Evolutionary conservation across 176 grass and related monocot species (phyloP).

Genomic region (Hsuehochloa calcarea): DNA sequence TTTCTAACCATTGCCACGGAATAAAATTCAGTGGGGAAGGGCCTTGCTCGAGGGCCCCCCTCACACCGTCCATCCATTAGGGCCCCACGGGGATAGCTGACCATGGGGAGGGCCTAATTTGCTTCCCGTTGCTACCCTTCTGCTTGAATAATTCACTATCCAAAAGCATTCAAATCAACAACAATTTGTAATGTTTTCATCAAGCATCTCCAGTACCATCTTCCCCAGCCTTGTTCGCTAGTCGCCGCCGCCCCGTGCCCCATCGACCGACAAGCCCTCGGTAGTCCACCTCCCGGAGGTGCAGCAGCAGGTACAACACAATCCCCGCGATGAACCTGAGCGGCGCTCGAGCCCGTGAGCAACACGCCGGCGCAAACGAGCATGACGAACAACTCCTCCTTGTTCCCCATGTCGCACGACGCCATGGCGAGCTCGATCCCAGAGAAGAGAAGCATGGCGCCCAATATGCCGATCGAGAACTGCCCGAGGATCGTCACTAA

Average conservation of each 20-base stretch:
- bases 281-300: constrained; percentile 58
- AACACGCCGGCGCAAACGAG: constrained; percentile 73
- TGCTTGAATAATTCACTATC: background rate
- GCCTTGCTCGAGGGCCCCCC: too few relatives aligned
- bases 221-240: background rate
- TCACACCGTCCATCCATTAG: too few relatives aligned
- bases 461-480: constrained; percentile 83
- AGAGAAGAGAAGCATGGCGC: constrained; percentile 82
- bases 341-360: constrained; percentile 70
- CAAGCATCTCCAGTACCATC: constrained; percentile 12
- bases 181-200: background rate
- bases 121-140: too few relatives aligned
- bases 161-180: background rate
- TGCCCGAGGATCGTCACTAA: constrained; percentile 65
- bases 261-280: constrained; percentile 20
- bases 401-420: constrained; percentile 79
- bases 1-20: too few relatives aligned
- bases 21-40: too few relatives aligned
- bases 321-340: constrained; percentile 73
- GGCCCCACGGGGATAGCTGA: too few relatives aligned
- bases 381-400: constrained; percentile 92
- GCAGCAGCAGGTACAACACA: constrained; percentile 54
- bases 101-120: too few relatives aligned
- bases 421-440: constrained; percentile 96
- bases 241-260: background rate